These are phyloP conservation scores for Colletotrichum sp. DNA, from an alignment of 2,329 filamentous ascomycete genomes.

Conservation along the genomic window DNA sequence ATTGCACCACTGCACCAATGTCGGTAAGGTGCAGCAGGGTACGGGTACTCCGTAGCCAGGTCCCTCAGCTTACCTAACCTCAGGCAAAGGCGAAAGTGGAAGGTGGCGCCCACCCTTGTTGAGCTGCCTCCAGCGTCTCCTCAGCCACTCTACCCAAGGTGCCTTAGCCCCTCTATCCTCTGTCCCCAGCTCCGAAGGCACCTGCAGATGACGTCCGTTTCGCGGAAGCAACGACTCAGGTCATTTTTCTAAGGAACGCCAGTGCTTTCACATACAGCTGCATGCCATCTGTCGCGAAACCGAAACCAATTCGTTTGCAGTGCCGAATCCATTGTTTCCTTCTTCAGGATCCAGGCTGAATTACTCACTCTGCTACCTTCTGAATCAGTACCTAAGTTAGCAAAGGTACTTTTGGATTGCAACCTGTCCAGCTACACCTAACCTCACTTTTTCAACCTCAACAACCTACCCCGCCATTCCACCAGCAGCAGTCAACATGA, in stretches of 20 bases:
- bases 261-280: not conserved
- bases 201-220: slow-evolving; percentile 18
- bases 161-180: not conserved
- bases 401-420: not conserved
- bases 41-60: not conserved
- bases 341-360: not conserved
- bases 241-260: not conserved
- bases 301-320: slow-evolving; percentile 10
- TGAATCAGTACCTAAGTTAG: not conserved
- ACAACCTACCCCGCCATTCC: slow-evolving; percentile 10
- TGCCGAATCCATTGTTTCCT: not conserved
- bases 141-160: not conserved
- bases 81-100: not conserved
- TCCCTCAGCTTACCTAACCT: not conserved
- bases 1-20: not conserved
- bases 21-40: not conserved
- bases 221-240: slow-evolving; percentile 10
- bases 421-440: slow-evolving; percentile 22
- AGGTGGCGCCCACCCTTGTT: not conserved
- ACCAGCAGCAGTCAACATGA: slow-evolving; percentile 47
- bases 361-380: not conserved
- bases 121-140: not conserved
- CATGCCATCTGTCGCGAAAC: not conserved
- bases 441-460: slow-evolving; percentile 9
- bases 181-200: slow-evolving; percentile 5